These are phyloP conservation scores for Geosmithia flava DNA, from an alignment of 2,329 filamentous ascomycete species.

Conservation along the genomic window DNA sequence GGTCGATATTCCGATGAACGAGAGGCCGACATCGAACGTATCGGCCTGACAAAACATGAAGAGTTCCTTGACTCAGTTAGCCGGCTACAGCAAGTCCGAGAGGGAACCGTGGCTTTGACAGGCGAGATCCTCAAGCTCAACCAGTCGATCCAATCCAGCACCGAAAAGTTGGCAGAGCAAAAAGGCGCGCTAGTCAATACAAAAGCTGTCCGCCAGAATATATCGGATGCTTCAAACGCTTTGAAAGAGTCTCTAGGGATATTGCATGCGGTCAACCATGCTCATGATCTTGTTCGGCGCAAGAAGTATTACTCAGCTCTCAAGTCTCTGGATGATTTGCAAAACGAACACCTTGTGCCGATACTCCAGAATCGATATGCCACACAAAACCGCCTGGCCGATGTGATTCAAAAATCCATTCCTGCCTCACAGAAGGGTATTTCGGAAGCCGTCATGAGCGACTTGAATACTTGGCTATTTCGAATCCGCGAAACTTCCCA, in stretches of 20 bases:
- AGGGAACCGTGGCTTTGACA: constrained; percentile 80
- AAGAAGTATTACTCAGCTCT: constrained; percentile 95
- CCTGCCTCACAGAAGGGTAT: constrained; percentile 87
- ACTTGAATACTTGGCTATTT: constrained; percentile 94
- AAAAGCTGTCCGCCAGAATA: constrained; percentile 83
- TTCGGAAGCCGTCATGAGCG: constrained; percentile 91
- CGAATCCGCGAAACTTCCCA: constrained; percentile 92
- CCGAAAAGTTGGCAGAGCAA: constrained; percentile 85
- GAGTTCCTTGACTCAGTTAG: constrained; percentile 92
- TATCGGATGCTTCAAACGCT: constrained; percentile 81
- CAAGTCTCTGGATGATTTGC: constrained; percentile 86
- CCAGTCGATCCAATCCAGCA: constrained; percentile 88
- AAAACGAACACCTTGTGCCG: constrained; percentile 79
- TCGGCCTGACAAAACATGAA: constrained; percentile 92
- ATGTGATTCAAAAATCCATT: constrained; percentile 91
- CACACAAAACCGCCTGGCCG: constrained; percentile 87
- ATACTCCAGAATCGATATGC: constrained; percentile 71
- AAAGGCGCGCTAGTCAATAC: constrained; percentile 93
- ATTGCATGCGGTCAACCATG: constrained; percentile 81
- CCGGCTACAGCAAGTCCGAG: constrained; percentile 80
- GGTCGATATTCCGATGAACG: constrained; percentile 69
- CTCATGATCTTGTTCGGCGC: constrained; percentile 80
- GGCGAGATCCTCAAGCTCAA: constrained; percentile 86
- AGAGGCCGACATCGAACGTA: constrained; percentile 83
- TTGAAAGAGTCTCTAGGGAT: constrained; percentile 88